Evolutionary conservation across 495 filamentous ascomycete species (phyloP), one percentile per base, ranked within the genome.

Genomic region (Annulohypoxylon nitens): DNA sequence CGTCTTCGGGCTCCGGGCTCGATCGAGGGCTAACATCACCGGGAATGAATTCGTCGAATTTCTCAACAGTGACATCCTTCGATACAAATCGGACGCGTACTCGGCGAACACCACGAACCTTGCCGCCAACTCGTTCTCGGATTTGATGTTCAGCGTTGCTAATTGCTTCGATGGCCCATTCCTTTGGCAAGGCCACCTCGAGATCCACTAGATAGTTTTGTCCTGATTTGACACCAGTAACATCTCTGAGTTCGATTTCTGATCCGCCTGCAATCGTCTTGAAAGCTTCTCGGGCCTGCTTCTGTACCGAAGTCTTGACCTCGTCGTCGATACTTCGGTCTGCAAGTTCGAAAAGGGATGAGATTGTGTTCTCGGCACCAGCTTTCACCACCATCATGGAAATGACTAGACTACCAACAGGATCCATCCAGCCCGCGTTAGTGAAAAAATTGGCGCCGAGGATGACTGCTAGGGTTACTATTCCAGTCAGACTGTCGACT

Each of bases 191-290:
- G 23, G 89, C 92, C 47, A 98, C 79, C 75, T 96, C 93, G 30
- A 98, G 70, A 73, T 98, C 95, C 75, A 97, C 89, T 4, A 97
- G 83, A 68, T 96, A 97, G 80, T 97, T 99, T 81, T 97, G 96
- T 30, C 96, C 96, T 2, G 92, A 92, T 79, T 99, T 99, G 76
- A 97, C 86, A 61, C 96, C 96, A 48, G 92, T 90, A 3, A 98
- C 88, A 33, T 92, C 91, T 12, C 89, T 85, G 14, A 88, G 70
- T 71, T 91, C 86, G 14, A 94, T 85, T 70, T 87, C 77, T 16
- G 83, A 75, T 9, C 82, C 81, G 20, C 83, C 78, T 14, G 73
- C 79, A 18, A 87, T 71, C 4, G 82, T 82, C 1, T 76, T 84
- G 5, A 97, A 80, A 0, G 86, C 87, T 73, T 89, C 90, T 33